Evolutionary conservation across 768 basidiomycete species (phyloP), one percentile per base, ranked within the genome.

Genomic region (Mycena indigotica): DNA sequence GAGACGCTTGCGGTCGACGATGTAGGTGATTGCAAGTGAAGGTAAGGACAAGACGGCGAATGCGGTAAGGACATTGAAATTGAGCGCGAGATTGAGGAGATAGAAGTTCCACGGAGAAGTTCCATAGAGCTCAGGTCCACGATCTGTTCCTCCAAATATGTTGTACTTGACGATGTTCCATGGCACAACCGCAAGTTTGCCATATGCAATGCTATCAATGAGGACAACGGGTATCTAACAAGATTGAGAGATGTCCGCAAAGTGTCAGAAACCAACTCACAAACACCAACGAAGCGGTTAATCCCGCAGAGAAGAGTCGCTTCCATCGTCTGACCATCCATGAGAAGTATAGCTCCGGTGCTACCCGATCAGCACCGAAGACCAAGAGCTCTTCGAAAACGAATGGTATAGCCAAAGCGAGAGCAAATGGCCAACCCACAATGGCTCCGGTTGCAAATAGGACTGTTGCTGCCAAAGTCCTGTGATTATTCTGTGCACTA

Each of bases 91-190:
- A 74, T 98, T 99, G 62, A 84, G 74, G 61, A 95, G 62, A 75
- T 98, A 98, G 74, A 86, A 99, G 52, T 83, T 75, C 81, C 86
- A 86, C 8, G 96, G 91, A 48, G 89, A 88, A 19, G 91, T 95
- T 46, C 97, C 97, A 70, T 98, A 98, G 23, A 99, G 83, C 53
- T 87, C 83, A n/a, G 97, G 94, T 1, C 95, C 95, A 28, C 88
- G 85, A 44, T 84, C 82, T 41, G 83, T 70, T 29, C 84, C 84
- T 16, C 91, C 86, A 72, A 99, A 92, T 60, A 98, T 81, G 72
- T 99, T 99, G 80, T 99, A 98, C 50, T 76, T 78, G 65, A 98
- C 73, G 62, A 98, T 95, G 72, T 98, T 97, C 88, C 93, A 93
- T 1, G 96, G 91, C 2, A 93, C 91, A 53, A 96, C 70, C 4